These are phyloP conservation scores for Tulasnella sp. DNA, from an alignment of 768 basidiomycete genomes.

Conservation along the genomic window DNA sequence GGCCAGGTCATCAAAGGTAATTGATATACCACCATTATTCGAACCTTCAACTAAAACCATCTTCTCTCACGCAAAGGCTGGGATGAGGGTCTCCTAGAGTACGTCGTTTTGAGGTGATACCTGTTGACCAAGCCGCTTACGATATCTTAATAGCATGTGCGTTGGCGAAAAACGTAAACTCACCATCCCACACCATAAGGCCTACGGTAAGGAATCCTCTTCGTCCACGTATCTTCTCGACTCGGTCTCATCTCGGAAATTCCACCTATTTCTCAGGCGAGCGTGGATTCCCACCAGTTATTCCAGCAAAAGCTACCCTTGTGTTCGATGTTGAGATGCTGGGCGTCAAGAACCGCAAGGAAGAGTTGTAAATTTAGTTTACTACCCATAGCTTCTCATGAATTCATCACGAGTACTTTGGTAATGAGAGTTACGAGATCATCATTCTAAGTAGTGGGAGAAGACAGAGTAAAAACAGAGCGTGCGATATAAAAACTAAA, in stretches of 20 bases:
- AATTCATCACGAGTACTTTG: too few relatives aligned
- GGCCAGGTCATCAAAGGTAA: slow-evolving; percentile 63
- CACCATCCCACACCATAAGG: slow-evolving; percentile 68
- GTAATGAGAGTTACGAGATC: too few relatives aligned
- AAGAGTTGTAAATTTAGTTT: too few relatives aligned
- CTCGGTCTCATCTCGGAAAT: too few relatives aligned
- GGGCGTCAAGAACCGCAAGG: too few relatives aligned
- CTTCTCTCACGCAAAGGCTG: slow-evolving; percentile 33
- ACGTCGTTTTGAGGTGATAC: background rate
- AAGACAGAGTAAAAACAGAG: too few relatives aligned
- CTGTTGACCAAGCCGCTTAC: background rate
- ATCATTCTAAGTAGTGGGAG: too few relatives aligned
- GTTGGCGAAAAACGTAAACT: slow-evolving; percentile 75
- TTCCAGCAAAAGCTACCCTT: slow-evolving; percentile 65
- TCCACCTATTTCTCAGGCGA: too few relatives aligned
- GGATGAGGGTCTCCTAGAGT: slow-evolving; percentile 60
- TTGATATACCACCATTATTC: background rate
- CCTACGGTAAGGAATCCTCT: slow-evolving; percentile 63
- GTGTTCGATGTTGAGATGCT: slow-evolving; percentile 80
- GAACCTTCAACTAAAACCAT: background rate
- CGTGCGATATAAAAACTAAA: too few relatives aligned
- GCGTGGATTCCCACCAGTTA: slow-evolving; percentile 60
- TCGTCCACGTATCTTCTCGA: too few relatives aligned
- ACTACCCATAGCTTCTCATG: too few relatives aligned
- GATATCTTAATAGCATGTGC: slow-evolving; percentile 53